Percentiles rank a stretch among this genome's conserved stretches.
These are phyloP conservation scores for Apiospora pterosperma DNA, from an alignment of 2,329 filamentous ascomycete genomes.

Conservation along the genomic window DNA sequence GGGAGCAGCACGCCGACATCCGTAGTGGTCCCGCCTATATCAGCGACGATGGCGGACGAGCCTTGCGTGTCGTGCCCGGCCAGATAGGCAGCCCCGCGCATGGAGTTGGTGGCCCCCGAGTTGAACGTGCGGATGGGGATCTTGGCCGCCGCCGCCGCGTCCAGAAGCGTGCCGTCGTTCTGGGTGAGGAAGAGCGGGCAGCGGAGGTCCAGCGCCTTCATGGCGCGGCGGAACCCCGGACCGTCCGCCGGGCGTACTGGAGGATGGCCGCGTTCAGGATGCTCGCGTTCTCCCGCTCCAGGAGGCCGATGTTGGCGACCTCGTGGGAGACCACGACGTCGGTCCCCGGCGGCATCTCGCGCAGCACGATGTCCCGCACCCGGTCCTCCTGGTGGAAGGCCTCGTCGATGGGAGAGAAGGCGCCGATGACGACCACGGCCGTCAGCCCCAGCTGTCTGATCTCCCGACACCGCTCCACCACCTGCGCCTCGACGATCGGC, in stretches of 20 bases:
- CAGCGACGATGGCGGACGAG: slow-evolving; percentile 51
- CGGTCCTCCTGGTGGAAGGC: slow-evolving; percentile 41
- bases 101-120: slow-evolving; percentile 58
- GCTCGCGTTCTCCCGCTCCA: slow-evolving; percentile 60
- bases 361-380: slow-evolving; percentile 33
- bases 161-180: slow-evolving; percentile 58
- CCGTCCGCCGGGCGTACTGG: slow-evolving; percentile 50
- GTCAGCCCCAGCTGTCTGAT: slow-evolving; percentile 37
- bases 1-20: slow-evolving; percentile 57
- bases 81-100: slow-evolving; percentile 58
- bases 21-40: slow-evolving; percentile 62
- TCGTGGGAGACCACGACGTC: slow-evolving; percentile 46
- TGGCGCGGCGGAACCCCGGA: slow-evolving; percentile 49
- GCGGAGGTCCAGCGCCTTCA: slow-evolving; percentile 40
- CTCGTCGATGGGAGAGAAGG: slow-evolving; percentile 48
- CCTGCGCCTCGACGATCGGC: slow-evolving; percentile 35
- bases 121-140: slow-evolving; percentile 59
- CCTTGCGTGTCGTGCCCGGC: slow-evolving; percentile 25
- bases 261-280: slow-evolving; percentile 60
- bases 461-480: slow-evolving; percentile 30
- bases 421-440: slow-evolving; percentile 41
- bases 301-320: slow-evolving; percentile 46
- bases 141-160: slow-evolving; percentile 45
- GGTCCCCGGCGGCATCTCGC: slow-evolving; percentile 27
- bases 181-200: slow-evolving; percentile 57